These are phyloP conservation scores for Podila epigama DNA, from an alignment of 192 early-diverging fungal genomes.

Conservation along the genomic window DNA sequence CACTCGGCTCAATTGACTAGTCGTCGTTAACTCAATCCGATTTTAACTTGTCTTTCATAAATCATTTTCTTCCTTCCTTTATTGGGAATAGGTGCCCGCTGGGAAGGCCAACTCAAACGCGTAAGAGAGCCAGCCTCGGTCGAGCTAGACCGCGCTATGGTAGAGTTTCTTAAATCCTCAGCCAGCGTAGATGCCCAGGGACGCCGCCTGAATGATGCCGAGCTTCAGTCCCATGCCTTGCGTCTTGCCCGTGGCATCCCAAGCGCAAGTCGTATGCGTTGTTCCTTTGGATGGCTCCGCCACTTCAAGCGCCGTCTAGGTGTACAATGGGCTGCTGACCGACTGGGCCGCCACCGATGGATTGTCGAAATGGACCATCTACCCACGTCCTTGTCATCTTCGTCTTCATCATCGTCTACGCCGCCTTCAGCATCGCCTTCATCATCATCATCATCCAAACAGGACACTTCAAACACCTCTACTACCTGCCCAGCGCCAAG, in stretches of 20 bases:
- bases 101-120: conserved; percentile 50
- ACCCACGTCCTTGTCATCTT: background rate
- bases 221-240: conserved; percentile 43
- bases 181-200: conserved; percentile 42
- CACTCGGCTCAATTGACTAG: background rate
- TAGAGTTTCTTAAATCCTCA: conserved; percentile 40
- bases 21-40: background rate
- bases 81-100: conserved; percentile 23
- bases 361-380: conserved; percentile 44
- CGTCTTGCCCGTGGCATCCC: conserved; percentile 41
- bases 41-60: background rate
- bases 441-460: too few relatives aligned
- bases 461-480: too few relatives aligned
- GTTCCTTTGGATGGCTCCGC: conserved; percentile 46
- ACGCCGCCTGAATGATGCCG: conserved; percentile 44
- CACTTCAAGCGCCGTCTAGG: conserved; percentile 47
- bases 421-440: background rate
- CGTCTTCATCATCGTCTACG: background rate
- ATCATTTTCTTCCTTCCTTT: background rate
- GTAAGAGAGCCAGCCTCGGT: conserved; percentile 49
- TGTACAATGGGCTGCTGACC: conserved; percentile 45
- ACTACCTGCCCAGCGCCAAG: background rate
- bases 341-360: conserved; percentile 33
- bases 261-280: conserved; percentile 45
- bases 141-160: conserved; percentile 50